Evolutionary conservation across 108 stramenopile species (phyloP), one percentile per base, ranked within the genome.

Genomic region (Pseudonitzschia multistriata): DNA sequence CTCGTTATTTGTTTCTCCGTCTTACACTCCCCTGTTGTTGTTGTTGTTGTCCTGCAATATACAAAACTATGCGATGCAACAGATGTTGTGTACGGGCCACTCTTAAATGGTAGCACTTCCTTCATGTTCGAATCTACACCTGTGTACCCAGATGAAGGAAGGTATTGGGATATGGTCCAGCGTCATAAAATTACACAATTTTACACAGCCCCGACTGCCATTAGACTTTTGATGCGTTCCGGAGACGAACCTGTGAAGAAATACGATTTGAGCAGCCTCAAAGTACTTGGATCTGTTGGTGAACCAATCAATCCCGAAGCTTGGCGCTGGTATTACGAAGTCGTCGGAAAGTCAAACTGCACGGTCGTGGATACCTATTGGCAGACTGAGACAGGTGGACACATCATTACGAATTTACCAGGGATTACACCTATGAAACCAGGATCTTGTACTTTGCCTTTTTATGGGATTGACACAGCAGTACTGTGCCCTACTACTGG

Each of bases 301-400:
- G 98, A 99, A 74, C 98, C 98, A 10, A 99, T 99, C 85, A 99
- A 99, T 70, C 98, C 98, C 7, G 97, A 96, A 77, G 98, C 98
- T 27, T 99, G 97, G 97, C 72, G 90, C 40, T 99, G 98, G 63
- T 99, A 98, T 74, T 95, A 90, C 76, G 89, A 97, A 65, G 84
- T 89, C 49, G 94, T 97, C 69, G 98, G 96, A 31, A 81, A 88
- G 36, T 69, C 73, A 39, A 69, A 81, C 27, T 98, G 97, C 69
- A 83, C 96, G 49, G 87, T 98, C 19, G 96, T 97, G 10, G 98
- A 99, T 77, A 99, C 98, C 17, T 99, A 96, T 77, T 99, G 98
- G 98, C 90, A 92, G 83, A 99, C 98, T n/a, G 98, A 99, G 77
- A 99, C 98, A 15, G 98, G 98, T n/a, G 98, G 97, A 29, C 97